Evolutionary conservation across 371 early-diverging fungal species (phyloP).

Genomic region (Catenaria anguillulae): DNA sequence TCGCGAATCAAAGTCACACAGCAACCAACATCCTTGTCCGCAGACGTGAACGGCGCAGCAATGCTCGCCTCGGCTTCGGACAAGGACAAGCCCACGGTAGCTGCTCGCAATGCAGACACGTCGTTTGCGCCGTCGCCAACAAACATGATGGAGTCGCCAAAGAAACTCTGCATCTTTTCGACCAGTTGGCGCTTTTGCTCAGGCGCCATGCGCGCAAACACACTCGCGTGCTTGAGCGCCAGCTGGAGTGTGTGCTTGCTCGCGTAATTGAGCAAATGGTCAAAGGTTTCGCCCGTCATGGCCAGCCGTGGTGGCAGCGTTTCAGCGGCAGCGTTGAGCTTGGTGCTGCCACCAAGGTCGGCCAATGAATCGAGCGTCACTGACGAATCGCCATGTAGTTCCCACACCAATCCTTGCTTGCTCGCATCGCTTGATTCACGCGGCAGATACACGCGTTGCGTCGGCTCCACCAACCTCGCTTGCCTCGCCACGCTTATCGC

Average conservation of each 20-base stretch:
- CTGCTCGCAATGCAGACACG: slow-evolving; percentile 94
- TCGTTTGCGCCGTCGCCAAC: slow-evolving; percentile 99
- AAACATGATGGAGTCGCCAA: slow-evolving; percentile 87
- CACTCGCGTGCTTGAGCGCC: slow-evolving; percentile 74
- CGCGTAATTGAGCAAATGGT: slow-evolving; percentile 79
- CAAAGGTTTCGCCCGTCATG: slow-evolving; percentile 88
- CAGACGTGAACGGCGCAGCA: slow-evolving; percentile 93
- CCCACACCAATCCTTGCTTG: too few species aligned
- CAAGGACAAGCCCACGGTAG: slow-evolving; percentile 95
- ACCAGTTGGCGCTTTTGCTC: slow-evolving; percentile 95
- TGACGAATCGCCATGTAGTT: too few species aligned
- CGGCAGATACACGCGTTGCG: slow-evolving; percentile 28
- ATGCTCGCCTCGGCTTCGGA: slow-evolving; percentile 95
- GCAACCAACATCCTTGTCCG: slow-evolving; percentile 73
- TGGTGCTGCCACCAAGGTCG: too few species aligned
- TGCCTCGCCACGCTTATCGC: slow-evolving; percentile 92
- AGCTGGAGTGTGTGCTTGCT: slow-evolving; percentile 48
- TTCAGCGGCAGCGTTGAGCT: too few species aligned
- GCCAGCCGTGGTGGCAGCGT: slow-evolving; percentile 56
- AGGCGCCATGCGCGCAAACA: slow-evolving; percentile 98
- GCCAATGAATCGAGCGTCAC: too few species aligned
- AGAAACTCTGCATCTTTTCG: slow-evolving; percentile 53
- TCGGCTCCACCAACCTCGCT: slow-evolving; percentile 55
- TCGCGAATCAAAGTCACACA: slow-evolving; percentile 87
- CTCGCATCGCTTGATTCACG: too few species aligned